Base-by-base conservation (phyloP, 2,329 filamentous ascomycete species). In the Endocalyx cinctus region DNA sequence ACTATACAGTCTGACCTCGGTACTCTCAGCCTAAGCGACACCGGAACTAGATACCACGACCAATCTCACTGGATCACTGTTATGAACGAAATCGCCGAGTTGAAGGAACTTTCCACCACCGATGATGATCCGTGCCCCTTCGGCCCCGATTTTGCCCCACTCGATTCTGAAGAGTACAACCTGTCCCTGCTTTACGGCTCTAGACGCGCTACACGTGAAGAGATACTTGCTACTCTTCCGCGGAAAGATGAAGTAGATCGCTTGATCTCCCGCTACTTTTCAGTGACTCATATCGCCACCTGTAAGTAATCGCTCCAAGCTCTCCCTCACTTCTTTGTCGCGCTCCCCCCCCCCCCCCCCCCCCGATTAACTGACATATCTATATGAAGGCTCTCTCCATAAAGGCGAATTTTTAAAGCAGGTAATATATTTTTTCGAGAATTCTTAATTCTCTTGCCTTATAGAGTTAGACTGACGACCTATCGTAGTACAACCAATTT, bases 401-500 rank as follows among this genome's bases (percentile, higher is more conserved):
- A 49, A 47, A 14, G 40, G 29, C 18, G 53, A 41, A 22, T 62
- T 53, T 37, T 31, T 55, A 18, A 45, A 42, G 19, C 40, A 58
- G 46, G 48, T 46, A 44, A 32, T 26, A 13, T 10, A 23, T 12
- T n/a, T n/a, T n/a, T n/a, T n/a, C n/a, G n/a, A n/a, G n/a, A n/a
- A n/a, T n/a, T n/a, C n/a, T n/a, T n/a, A n/a, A n/a, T n/a, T n/a
- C n/a, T n/a, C n/a, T n/a, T n/a, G n/a, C n/a, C n/a, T n/a, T n/a
- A n/a, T 18, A 8, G 15, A 10, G 17, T 10, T 14, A 14, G 5
- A 11, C 20, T n/a, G 6, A 29, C 10, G 3, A 3, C n/a, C 17
- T 13, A 23, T 14, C 15, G 17, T 14, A 67, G 59, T 72, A 72
- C 34, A 54, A 63, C 4, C 47, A 45, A 0, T 72, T 70, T 34